Conservation (phyloP, 306 rosid species). For the Sphenostylis stenocarpa region DNA sequence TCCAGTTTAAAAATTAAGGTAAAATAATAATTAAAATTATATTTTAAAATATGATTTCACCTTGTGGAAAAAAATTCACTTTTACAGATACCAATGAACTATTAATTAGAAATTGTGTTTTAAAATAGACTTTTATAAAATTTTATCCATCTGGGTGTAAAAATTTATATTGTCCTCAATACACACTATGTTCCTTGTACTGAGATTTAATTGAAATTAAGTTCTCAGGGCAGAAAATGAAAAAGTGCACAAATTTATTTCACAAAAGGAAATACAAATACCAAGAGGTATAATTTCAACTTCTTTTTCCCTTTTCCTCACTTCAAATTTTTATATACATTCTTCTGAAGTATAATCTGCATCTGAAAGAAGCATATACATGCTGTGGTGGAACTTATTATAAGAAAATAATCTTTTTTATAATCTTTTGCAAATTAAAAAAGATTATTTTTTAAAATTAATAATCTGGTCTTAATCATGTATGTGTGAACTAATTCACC, state of each 20-base stretch:
- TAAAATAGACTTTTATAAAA: no score
- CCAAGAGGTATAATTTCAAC: background rate
- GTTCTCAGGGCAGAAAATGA: no score
- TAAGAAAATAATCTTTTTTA: background rate
- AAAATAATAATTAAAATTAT: no score
- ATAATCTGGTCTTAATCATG: background rate
- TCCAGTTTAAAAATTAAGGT: no score
- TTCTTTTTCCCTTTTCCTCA: background rate
- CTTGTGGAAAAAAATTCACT: no score
- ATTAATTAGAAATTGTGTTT: no score
- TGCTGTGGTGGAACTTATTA: background rate
- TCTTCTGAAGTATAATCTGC: background rate
- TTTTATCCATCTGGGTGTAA: no score
- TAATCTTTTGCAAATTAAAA: background rate
- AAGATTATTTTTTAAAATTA: background rate
- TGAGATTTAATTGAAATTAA: no score
- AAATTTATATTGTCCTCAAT: no score
- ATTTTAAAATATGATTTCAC: no score
- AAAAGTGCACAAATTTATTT: background rate
- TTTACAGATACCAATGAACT: no score
- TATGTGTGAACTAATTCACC: constrained; percentile 3
- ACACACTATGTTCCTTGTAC: background rate
- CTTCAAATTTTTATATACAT: constrained; percentile 8
- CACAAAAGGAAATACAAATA: background rate
- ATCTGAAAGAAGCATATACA: background rate